phyloP scores from a whole-genome alignment of 495 filamentous ascomycete species.

The Collariella sp. region DNA sequence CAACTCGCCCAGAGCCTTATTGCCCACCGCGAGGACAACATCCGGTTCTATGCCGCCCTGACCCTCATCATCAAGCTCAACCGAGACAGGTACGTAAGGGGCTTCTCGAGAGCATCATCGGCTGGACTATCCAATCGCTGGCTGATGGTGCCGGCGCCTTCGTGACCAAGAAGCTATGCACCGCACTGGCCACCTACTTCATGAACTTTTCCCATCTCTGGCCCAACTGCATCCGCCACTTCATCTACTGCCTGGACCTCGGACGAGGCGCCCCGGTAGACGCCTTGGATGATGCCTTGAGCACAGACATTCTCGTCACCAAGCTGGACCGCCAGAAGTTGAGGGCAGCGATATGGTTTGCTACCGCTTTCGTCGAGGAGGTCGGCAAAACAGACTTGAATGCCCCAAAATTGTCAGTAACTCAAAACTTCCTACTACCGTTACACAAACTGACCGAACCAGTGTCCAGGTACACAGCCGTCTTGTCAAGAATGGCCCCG shows the following conservation, averaged over 20 bases:
- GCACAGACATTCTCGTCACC: slow-evolving; percentile 45
- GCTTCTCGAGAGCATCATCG: slow-evolving; percentile 61
- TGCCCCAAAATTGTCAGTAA: slow-evolving; percentile 46
- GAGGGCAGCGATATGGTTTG: slow-evolving; percentile 61
- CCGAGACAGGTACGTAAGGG: slow-evolving; percentile 58
- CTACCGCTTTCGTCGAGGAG: slow-evolving; percentile 65
- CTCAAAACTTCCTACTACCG: not conserved
- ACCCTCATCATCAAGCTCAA: slow-evolving; percentile 93
- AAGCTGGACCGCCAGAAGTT: slow-evolving; percentile 48
- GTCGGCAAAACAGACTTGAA: slow-evolving; percentile 55
- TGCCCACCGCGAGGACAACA: slow-evolving; percentile 52
- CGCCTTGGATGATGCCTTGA: slow-evolving; percentile 41
- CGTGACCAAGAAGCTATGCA: slow-evolving; percentile 75
- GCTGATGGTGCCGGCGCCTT: slow-evolving; percentile 50
- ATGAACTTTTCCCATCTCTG: slow-evolving; percentile 61
- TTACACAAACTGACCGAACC: not conserved
- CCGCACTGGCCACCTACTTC: slow-evolving; percentile 72
- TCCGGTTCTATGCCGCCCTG: slow-evolving; percentile 88
- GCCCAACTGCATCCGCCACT: slow-evolving; percentile 58
- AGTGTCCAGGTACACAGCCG: slow-evolving; percentile 40
- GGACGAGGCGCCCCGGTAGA: slow-evolving; percentile 41
- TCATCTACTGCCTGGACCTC: slow-evolving; percentile 53
- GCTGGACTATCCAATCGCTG: slow-evolving; percentile 55
- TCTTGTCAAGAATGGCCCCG: slow-evolving; percentile 42
- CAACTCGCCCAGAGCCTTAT: slow-evolving; percentile 69